phyloP scores from a whole-genome alignment of 495 filamentous ascomycete genomes.

The Parachaetomium inaequale region DNA sequence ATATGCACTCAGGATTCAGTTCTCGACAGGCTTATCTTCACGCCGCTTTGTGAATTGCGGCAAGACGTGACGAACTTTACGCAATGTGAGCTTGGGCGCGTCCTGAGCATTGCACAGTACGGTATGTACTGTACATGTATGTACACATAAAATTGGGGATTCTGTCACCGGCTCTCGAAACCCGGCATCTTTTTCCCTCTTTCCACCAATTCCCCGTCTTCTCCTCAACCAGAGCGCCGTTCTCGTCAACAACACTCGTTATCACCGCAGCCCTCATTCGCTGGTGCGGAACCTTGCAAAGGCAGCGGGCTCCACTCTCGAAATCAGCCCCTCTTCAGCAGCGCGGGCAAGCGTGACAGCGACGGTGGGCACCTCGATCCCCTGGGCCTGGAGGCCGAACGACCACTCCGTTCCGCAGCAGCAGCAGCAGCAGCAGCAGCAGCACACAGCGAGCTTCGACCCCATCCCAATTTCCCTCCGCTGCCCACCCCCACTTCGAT shows the following conservation, averaged over 20 bases:
- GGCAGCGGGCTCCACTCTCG: constrained; percentile 11
- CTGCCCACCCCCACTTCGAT: constrained; percentile 14
- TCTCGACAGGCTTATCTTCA: too few relatives aligned
- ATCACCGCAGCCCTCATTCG: constrained; percentile 1
- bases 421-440: not conserved
- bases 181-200: not conserved
- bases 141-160: not conserved
- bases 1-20: too few relatives aligned
- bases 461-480: constrained; percentile 25
- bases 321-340: constrained; percentile 19
- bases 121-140: too few relatives aligned
- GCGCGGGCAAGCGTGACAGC: constrained; percentile 13
- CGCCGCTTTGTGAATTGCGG: too few relatives aligned
- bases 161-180: not conserved
- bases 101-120: too few relatives aligned
- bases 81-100: too few relatives aligned
- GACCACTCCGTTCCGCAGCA: constrained; percentile 1
- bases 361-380: not conserved
- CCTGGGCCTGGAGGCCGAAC: not conserved
- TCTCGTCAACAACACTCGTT: not conserved
- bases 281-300: not conserved
- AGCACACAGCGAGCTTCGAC: not conserved
- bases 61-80: too few relatives aligned
- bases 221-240: not conserved
- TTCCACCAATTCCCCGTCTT: not conserved